phyloP scores from a whole-genome alignment of 2,329 filamentous ascomycete species.

The Colletotrichum tropicicola region DNA sequence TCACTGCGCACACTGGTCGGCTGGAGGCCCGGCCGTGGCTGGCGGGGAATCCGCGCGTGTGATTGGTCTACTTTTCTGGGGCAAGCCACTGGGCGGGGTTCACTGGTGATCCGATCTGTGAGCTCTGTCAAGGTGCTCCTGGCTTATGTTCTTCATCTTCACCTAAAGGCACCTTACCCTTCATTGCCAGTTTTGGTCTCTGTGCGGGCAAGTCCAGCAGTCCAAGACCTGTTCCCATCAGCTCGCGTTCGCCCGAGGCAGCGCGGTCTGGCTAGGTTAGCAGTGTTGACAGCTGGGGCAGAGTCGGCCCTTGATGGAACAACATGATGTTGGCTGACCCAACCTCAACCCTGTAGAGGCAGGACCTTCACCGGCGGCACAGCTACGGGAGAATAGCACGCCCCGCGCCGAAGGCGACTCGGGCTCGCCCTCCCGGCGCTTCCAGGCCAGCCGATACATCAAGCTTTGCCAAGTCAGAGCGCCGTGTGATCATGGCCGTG shows the following conservation, averaged over 20 bases:
- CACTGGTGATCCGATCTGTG: background rate
- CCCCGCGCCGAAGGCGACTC: background rate
- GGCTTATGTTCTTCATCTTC: background rate
- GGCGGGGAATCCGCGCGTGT: background rate
- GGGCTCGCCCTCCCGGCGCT: background rate
- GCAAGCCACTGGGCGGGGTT: background rate
- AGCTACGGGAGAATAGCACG: background rate
- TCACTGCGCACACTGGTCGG: conserved; percentile 3
- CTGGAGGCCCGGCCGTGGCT: background rate
- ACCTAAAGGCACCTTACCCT: no score
- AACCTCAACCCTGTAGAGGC: no score
- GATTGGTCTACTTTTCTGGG: conserved; percentile 8
- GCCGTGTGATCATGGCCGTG: background rate
- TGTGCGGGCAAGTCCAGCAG: no score
- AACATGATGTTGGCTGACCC: no score
- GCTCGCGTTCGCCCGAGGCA: no score
- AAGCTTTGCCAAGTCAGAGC: background rate
- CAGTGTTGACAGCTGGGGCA: no score
- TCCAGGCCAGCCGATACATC: background rate
- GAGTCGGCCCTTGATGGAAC: no score
- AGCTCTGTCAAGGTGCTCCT: background rate
- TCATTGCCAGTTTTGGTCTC: no score
- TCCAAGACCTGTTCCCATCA: no score
- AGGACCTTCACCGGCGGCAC: background rate
- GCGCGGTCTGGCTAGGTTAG: no score